A percentile compares a stretch with the other conserved stretches of the same genome.
phyloP scores from a whole-genome alignment of 169 alveolate species.

The Cryptosporidium ubiquitum region DNA sequence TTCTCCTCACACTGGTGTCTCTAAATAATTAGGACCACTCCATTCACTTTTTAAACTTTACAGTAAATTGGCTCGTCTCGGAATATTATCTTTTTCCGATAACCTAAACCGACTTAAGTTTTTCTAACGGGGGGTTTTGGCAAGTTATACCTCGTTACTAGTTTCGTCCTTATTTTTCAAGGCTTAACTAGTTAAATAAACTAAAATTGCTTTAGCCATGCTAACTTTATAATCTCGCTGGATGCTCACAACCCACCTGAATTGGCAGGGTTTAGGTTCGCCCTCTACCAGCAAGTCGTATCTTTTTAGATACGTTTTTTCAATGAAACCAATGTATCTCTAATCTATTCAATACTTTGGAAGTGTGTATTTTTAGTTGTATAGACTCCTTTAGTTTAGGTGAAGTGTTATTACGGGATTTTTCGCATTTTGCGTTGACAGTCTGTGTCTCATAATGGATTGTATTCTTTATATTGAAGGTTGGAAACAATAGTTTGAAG shows the following conservation, averaged over 20 bases:
- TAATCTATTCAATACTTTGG: background rate
- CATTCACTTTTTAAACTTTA: background rate
- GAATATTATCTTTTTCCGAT: slow-evolving; percentile 24
- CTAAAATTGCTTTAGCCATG: slow-evolving; percentile 36
- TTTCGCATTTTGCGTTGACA: no score
- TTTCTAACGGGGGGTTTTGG: slow-evolving; percentile 49
- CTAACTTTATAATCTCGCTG: slow-evolving; percentile 36
- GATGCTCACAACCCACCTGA: slow-evolving; percentile 69
- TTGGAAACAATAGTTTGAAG: background rate
- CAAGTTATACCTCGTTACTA: slow-evolving; percentile 47
- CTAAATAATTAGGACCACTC: background rate
- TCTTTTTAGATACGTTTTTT: slow-evolving; percentile 67
- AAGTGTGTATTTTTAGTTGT: background rate
- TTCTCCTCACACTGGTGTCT: slow-evolving; percentile 11
- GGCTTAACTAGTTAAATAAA: background rate
- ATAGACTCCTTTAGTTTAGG: background rate
- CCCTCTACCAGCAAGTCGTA: slow-evolving; percentile 76
- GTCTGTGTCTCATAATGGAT: background rate
- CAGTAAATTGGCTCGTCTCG: slow-evolving; percentile 47
- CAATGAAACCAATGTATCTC: slow-evolving; percentile 61
- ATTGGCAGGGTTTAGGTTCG: slow-evolving; percentile 75
- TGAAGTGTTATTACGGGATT: background rate
- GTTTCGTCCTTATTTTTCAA: background rate
- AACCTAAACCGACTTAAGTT: slow-evolving; percentile 58
- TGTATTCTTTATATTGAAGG: no score